Evolutionary conservation across 2,329 filamentous ascomycete species (phyloP), one percentile per base, ranked within the genome.

Genomic region (Clonostachys rhizophaga): DNA sequence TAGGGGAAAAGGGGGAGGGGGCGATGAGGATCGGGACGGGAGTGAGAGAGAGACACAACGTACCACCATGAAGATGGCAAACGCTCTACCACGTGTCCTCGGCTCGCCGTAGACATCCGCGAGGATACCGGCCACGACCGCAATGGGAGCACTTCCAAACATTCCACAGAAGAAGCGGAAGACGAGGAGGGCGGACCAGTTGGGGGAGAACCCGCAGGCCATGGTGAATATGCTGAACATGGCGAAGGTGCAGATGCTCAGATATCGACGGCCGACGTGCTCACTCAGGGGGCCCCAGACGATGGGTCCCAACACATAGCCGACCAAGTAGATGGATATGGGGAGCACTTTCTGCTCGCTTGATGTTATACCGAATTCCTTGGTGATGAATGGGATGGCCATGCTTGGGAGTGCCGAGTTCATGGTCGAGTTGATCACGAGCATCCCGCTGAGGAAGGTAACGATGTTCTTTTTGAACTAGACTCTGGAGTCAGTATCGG

Each of bases 371-470:
- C 71, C 58, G 65, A 84, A 89, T 53, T 84, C 71, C 4, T 64
- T 58, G 4, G 74, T 67, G 42, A 87, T 84, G 45, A 71, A 75
- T 3, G 76, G 71, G 3, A 82, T 73, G 13, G 81, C 80, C 60
- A 84, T 84, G 47, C 81, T 80, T 2, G 84, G 81, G 6, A 89
- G 69, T 0, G 82, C 72, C 40, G 79, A 85, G 2, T 78, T 79
- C 65, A 88, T 79, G 10, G 84, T 87, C 24, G 77, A 82, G 61
- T 89, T 89, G 58, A 86, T 70, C 40, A 87, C 82, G 46, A 76
- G 71, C 52, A 77, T 59, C 65, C 82, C 79, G 2, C 76, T 75
- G 1, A 78, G 71, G 24, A 79, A 56, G 3, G 84, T 57, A 6
- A 87, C 71, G 36, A 69, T 65, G 2, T 64, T 52, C 58, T 87